phyloP scores from a whole-genome alignment of 1,139 yeast species.

The Blastobotrys raffinosifermentans region DNA sequence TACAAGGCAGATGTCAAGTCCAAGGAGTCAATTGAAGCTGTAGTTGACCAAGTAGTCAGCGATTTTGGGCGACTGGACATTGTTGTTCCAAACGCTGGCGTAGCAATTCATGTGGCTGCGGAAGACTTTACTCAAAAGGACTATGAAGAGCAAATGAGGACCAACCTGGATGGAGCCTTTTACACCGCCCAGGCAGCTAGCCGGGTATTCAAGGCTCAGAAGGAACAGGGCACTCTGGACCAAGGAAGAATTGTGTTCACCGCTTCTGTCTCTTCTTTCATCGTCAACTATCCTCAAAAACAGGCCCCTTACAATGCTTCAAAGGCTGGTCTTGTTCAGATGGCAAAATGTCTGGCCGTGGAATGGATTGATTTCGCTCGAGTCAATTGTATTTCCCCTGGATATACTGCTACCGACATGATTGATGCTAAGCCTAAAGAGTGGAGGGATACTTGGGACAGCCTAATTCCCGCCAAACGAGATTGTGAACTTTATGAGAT shows the following conservation, averaged over 20 bases:
- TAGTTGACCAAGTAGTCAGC: slow-evolving; percentile 18
- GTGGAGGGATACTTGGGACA: slow-evolving; percentile 22
- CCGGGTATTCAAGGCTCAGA: slow-evolving; percentile 9
- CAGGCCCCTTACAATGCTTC: slow-evolving; percentile 80
- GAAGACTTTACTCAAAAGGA: no score
- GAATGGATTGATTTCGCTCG: no score
- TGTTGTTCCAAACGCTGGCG: slow-evolving; percentile 75
- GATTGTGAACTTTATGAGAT: slow-evolving; percentile 60
- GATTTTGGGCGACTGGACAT: slow-evolving; percentile 52
- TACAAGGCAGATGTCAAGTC: slow-evolving; percentile 2
- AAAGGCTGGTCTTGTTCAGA: slow-evolving; percentile 74
- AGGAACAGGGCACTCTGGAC: slow-evolving; percentile 6
- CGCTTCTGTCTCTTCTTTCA: slow-evolving; percentile 80
- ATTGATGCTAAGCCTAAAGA: slow-evolving; percentile 27
- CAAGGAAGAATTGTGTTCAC: slow-evolving; percentile 46
- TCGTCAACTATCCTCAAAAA: slow-evolving; percentile 72
- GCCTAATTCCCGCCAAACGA: slow-evolving; percentile 34
- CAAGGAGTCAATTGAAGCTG: slow-evolving; percentile 4
- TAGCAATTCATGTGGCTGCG: slow-evolving; percentile 38
- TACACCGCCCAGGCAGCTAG: slow-evolving; percentile 13
- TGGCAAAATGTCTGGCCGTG: slow-evolving; percentile 65
- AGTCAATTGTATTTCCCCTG: no score
- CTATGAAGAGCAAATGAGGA: slow-evolving; percentile 7
- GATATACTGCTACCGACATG: no score
- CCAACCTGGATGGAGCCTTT: slow-evolving; percentile 10